Evolutionary conservation across 352 stramenopile species (phyloP).

Genomic region (Phytophthora europaea): DNA sequence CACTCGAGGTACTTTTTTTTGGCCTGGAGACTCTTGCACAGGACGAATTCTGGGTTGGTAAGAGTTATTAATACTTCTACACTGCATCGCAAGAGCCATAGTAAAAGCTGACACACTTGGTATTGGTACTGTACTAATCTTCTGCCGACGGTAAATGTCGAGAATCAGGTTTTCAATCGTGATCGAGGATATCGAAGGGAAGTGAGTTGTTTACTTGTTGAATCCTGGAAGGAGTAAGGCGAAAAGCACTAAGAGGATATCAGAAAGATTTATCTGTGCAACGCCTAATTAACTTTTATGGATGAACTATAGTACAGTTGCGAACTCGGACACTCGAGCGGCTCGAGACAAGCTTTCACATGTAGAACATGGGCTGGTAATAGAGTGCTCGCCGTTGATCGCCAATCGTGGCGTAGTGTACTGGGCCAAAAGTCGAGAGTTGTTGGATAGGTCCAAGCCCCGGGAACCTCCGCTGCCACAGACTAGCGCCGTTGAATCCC

Average conservation of each 20-base stretch:
- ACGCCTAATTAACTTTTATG: not conserved
- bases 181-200: too few species aligned
- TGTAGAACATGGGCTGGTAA: constrained; percentile 15
- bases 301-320: not conserved
- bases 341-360: not conserved
- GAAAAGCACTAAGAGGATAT: not conserved
- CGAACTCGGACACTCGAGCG: not conserved
- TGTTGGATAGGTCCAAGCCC: constrained; percentile 8
- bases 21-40: too few species aligned
- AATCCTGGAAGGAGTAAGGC: too few species aligned
- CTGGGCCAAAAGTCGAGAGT: not conserved
- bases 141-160: too few species aligned
- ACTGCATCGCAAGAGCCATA: too few species aligned
- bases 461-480: constrained; percentile 45
- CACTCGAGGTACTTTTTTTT: not conserved
- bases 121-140: too few species aligned
- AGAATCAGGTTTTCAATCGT: too few species aligned
- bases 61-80: too few species aligned
- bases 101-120: too few species aligned
- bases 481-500: constrained; percentile 33
- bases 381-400: constrained; percentile 20
- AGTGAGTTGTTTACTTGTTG: too few species aligned
- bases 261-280: not conserved
- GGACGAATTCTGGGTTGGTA: too few species aligned
- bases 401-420: constrained; percentile 9